Conservation (phyloP, 1,284 basidiomycete genomes). For the Ustilago hordei region DNA sequence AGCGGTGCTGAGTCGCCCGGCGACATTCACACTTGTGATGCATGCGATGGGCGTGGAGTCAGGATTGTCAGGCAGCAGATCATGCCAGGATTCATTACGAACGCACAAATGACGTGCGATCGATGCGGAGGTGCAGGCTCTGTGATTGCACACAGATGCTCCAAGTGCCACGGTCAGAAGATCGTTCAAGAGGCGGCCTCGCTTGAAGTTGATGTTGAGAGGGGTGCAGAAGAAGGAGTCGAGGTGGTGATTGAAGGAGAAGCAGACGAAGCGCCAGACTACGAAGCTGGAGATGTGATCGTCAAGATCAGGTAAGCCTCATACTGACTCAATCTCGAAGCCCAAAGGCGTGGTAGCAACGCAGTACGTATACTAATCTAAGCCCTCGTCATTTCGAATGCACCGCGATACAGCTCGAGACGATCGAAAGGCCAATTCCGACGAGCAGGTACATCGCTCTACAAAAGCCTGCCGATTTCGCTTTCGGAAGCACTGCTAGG, state of each 20-base stretch:
- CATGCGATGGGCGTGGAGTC: conserved; percentile 62
- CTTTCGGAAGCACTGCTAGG: conserved; percentile 66
- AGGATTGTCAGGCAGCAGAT: conserved; percentile 67
- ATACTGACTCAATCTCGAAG: not conserved
- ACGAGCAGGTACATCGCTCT: conserved; percentile 60
- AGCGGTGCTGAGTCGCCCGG: conserved; percentile 62
- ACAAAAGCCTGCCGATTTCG: conserved; percentile 60
- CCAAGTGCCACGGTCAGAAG: conserved; percentile 61
- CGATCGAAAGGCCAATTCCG: conserved; percentile 57
- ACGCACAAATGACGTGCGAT: conserved; percentile 63
- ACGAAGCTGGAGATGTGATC: conserved; percentile 65
- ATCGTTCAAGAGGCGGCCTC: conserved; percentile 57
- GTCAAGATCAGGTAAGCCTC: conserved; percentile 56
- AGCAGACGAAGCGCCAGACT: conserved; percentile 64
- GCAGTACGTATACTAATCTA: not conserved
- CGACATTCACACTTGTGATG: conserved; percentile 64
- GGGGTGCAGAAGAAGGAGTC: conserved; percentile 61
- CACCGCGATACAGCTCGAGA: conserved; percentile 24
- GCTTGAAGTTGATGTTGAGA: conserved; percentile 63
- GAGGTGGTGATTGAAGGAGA: conserved; percentile 64
- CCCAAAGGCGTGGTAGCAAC: not conserved
- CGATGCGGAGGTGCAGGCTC: conserved; percentile 61
- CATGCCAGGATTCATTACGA: conserved; percentile 69
- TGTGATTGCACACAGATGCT: conserved; percentile 59
- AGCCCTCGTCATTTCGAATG: not conserved